Base-by-base conservation (phyloP, 2,329 filamentous ascomycete genomes). In the Calonectria pseudoturangicola region DNA sequence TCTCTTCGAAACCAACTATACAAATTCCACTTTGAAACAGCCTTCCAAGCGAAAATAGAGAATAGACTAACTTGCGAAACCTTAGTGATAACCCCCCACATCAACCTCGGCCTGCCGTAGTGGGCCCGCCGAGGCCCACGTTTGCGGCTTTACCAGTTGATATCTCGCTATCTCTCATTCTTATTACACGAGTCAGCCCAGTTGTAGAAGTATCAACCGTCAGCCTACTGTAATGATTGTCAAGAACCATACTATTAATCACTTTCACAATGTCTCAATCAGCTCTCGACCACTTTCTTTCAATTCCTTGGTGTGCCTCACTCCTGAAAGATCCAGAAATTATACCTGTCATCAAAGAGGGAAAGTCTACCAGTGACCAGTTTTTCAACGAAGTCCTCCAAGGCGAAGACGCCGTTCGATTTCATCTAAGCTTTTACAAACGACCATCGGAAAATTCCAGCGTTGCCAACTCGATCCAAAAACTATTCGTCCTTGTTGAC, bases 261-360 rank as follows among this genome's bases (percentile, higher is more conserved):
- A 2, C n/a, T 5, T 18, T 9, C 6, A 18, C n/a, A 41, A 58
- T 58, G 54, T 25, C n/a, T 21, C 21, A 58, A 58, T 13, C 54
- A 36, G 54, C 41, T 3, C 33, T 60, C 33, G 12, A 60, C 4
- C 33, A 60, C 21, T 60, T 60, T 21, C 54, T 60, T 21, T 41
- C 54, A 15, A 60, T 60, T 41, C 54, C 54, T 25, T 41, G 54
- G 54, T 60, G 54, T 28, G 54, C 54, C 41, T 60, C 33, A 28
- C 54, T 60, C 25, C 36, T 60, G 4, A 41, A 25, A 4, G 54
- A 60, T 25, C 36, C 54, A 27, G 21, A 41, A 39, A 16, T 41
- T 10, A 41, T 36, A 18, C n/a, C 54, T 18, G 54, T 60, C 2
- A 10, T 41, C 33, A 41, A 28, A 27, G 33, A 60, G 25, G 33